A percentile compares a stretch with the other conserved stretches of the same genome.
Conservation (phyloP, 1,284 basidiomycete genomes). For the Xerocomus minutiporus region DNA sequence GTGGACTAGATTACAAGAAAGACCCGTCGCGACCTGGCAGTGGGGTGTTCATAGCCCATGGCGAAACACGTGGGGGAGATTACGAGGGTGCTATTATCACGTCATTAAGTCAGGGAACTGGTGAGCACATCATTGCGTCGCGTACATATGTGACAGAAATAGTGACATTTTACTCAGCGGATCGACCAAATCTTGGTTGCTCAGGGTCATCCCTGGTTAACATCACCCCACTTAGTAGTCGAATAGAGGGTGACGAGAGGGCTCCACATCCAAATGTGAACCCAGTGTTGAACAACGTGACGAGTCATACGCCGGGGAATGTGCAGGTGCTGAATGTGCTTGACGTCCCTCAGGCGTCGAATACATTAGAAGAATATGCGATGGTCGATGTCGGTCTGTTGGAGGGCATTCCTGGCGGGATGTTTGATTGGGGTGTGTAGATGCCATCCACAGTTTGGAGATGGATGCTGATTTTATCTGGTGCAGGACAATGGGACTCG, state of each 20-base stretch:
- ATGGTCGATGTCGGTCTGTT: conserved; percentile 70
- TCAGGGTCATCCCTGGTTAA: conserved; percentile 44
- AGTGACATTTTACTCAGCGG: conserved; percentile 19
- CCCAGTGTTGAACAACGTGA: conserved; percentile 51
- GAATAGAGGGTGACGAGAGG: conserved; percentile 24
- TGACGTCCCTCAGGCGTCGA: conserved; percentile 52
- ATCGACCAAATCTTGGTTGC: conserved; percentile 19
- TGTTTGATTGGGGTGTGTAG: conserved; percentile 81
- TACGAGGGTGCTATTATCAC: conserved; percentile 62
- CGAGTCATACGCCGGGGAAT: conserved; percentile 40
- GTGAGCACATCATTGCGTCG: conserved; percentile 36
- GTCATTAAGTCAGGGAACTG: conserved; percentile 44
- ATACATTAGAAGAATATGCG: conserved; percentile 56
- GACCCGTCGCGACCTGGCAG: conserved; percentile 76
- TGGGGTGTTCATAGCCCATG: conserved; percentile 76
- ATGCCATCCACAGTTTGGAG: conserved; percentile 4
- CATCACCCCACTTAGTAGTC: conserved; percentile 44
- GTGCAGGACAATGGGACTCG: conserved; percentile 69
- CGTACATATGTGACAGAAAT: conserved; percentile 27
- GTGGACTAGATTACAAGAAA: conserved; percentile 64
- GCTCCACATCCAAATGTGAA: conserved; percentile 52
- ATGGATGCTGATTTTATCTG: conserved; percentile 2
- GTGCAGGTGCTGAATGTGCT: conserved; percentile 74
- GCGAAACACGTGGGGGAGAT: conserved; percentile 40
- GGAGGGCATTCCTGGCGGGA: conserved; percentile 77